Evolutionary conservation across 2,329 filamentous ascomycete genomes (phyloP).

Genomic region (Trematosphaeria pertusa): DNA sequence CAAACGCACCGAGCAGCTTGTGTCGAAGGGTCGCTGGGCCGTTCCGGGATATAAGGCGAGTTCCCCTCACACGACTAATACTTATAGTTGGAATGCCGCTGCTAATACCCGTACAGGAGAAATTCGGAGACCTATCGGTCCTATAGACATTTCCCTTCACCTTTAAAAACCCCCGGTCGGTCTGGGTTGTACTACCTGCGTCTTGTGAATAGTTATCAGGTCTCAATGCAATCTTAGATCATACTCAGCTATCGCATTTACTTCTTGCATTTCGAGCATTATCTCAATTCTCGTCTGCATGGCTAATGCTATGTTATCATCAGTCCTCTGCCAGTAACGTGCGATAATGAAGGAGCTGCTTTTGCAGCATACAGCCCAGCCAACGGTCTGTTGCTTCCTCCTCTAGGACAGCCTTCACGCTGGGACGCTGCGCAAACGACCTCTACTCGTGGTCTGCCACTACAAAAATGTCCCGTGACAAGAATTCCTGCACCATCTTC

Average conservation of each 20-base stretch:
- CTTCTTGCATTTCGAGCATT: no score
- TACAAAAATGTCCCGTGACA: no score
- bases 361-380: no score
- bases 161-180: conserved; percentile 33
- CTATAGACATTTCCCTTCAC: conserved; percentile 68
- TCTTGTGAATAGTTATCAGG: conserved; percentile 49
- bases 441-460: no score
- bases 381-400: no score
- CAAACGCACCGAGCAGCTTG: conserved; percentile 92
- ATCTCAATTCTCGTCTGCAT: no score
- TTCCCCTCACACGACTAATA: conserved; percentile 22
- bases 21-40: conserved; percentile 97
- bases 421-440: no score
- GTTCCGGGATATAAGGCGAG: conserved; percentile 98
- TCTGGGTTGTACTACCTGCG: conserved; percentile 49
- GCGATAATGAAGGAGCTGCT: no score
- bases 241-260: background rate
- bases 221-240: conserved; percentile 45
- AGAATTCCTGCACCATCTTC: no score
- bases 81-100: background rate
- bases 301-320: no score
- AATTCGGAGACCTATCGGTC: conserved; percentile 96
- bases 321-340: no score
- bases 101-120: conserved; percentile 76
- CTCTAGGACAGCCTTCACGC: no score